Evolutionary conservation across 345 rosid genomes (phyloP).

Genomic region (Aurinia saxatilis): DNA sequence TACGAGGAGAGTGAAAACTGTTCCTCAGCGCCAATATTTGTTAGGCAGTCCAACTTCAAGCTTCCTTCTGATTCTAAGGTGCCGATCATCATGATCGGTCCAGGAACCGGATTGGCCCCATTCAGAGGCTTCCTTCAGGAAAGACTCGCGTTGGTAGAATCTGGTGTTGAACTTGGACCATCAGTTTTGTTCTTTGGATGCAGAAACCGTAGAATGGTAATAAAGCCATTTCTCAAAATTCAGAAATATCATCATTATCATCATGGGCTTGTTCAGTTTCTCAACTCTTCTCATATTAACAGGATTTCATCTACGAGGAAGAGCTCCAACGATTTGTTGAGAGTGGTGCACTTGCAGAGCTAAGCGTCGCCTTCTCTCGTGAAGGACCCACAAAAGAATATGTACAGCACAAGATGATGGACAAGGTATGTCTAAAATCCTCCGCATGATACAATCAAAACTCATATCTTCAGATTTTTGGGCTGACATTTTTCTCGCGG

Average conservation of each 20-base stretch:
- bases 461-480: neutral
- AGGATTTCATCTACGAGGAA: constrained; percentile 91
- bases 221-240: constrained; percentile 3
- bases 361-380: constrained; percentile 81
- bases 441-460: neutral
- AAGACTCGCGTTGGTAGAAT: constrained; percentile 64
- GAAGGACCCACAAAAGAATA: constrained; percentile 94
- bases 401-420: constrained; percentile 93
- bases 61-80: constrained; percentile 71
- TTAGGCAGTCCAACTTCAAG: constrained; percentile 88
- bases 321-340: constrained; percentile 63
- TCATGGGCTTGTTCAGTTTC: neutral
- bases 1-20: constrained; percentile 58
- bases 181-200: constrained; percentile 87
- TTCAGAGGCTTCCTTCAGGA: constrained; percentile 99
- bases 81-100: constrained; percentile 93
- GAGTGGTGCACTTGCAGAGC: constrained; percentile 71
- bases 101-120: constrained; percentile 98
- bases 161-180: constrained; percentile 74
- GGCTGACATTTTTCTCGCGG: neutral
- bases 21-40: constrained; percentile 80
- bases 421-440: constrained; percentile 42
- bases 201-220: constrained; percentile 80
- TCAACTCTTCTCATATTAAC: constrained; percentile 4
- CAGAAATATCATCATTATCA: neutral